Evolutionary conservation across 768 basidiomycete genomes (phyloP), one percentile per base, ranked within the genome.

Genomic region (Tricholoma bakamatsutake): DNA sequence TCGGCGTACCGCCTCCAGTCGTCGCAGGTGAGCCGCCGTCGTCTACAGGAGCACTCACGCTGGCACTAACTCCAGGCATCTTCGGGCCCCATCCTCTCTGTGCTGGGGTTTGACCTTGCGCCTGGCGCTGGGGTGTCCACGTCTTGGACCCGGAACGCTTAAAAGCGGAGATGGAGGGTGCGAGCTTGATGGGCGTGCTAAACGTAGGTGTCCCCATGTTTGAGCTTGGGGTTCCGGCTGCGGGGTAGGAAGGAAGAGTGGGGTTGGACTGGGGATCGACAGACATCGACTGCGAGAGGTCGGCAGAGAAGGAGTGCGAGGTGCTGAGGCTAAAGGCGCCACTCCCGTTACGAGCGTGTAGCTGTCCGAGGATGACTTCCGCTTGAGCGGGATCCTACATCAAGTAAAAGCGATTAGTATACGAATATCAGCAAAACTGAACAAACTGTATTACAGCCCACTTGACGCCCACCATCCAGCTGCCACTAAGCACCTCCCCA

Each of bases 391-490:
- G 72, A 64, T 90, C 87, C 88, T 90, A 55, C 8, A 49, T 30
- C 50, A 52, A 13, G 17, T 46, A n/a, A 17, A 12, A 47, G 30
- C 9, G 18, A 40, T 35, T 30, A 8, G 24, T 15, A 18, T 30
- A 2, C 7, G 52, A 31, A 52, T 34, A 11, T 15, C 13, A 10
- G 4, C 30, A 2, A 48, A 9, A 30, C 8, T 2, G 28, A 30
- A n/a, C 9, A 48, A 17, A 82, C 88, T 24, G 21, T 24, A 24
- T 57, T 66, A 92, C 91, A 27, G 88, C 87, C 85, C 86, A 90
- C 68, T 92, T 92, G 40, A 82, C 84, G 11, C 92, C 93, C 34
- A 94, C 73, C 91, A 94, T 94, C 77, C 82, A 90, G 48, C 76
- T 78, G 4, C 87, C 87, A 10, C 79, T 72, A 18, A 94, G 65